Evolutionary conservation across 371 early-diverging fungal genomes (phyloP).

Genomic region (Massospora cicadina): DNA sequence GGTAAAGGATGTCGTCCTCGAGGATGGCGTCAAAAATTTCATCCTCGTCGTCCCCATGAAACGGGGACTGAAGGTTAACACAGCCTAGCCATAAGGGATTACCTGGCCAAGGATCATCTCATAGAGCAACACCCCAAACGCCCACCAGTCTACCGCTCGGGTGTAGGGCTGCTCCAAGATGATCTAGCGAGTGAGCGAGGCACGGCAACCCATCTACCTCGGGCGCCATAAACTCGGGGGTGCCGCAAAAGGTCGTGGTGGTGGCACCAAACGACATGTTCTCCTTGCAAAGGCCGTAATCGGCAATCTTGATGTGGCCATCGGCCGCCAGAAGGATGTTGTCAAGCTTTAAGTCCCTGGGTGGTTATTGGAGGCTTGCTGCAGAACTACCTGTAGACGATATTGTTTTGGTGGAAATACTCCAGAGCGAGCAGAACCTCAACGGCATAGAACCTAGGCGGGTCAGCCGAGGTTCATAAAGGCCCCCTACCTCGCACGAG

Average conservation of each 20-base stretch:
- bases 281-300: slow-evolving; percentile 97
- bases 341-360: slow-evolving; percentile 91
- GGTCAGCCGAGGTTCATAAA: not conserved
- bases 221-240: slow-evolving; percentile 99
- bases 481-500: slow-evolving; percentile 48
- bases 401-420: slow-evolving; percentile 83
- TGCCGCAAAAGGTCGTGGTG: slow-evolving; percentile 93
- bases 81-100: not conserved
- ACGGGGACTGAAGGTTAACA: slow-evolving; percentile 40
- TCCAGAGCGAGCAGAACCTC: slow-evolving; percentile 92
- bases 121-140: slow-evolving; percentile 94
- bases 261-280: slow-evolving; percentile 67
- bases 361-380: slow-evolving; percentile 34
- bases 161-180: slow-evolving; percentile 80
- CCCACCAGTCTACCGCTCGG: slow-evolving; percentile 98
- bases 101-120: slow-evolving; percentile 85
- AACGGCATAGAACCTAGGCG: slow-evolving; percentile 71
- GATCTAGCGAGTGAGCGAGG: slow-evolving; percentile 22
- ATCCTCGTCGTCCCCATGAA: slow-evolving; percentile 86
- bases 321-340: slow-evolving; percentile 85
- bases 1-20: slow-evolving; percentile 78
- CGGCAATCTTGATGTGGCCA: slow-evolving; percentile 98
- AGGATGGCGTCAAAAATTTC: slow-evolving; percentile 89
- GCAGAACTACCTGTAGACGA: slow-evolving; percentile 34
- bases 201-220: slow-evolving; percentile 27